phyloP scores from a whole-genome alignment of 2,329 filamentous ascomycete species.

The Diaporthe sp. region DNA sequence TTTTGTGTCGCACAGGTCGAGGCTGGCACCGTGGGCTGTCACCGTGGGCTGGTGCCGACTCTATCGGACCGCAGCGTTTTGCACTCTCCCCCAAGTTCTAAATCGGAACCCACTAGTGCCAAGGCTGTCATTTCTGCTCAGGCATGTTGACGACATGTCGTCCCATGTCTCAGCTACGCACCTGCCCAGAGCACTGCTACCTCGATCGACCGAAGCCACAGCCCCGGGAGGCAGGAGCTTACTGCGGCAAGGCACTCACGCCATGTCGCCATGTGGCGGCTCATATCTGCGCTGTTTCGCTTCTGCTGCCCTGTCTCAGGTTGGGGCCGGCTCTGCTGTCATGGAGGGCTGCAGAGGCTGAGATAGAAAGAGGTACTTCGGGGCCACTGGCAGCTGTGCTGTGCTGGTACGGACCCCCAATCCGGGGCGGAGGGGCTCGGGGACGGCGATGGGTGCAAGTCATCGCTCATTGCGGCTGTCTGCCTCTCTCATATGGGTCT shows the following conservation, averaged over 20 bases:
- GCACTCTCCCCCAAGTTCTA: not conserved
- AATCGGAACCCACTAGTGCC: slow-evolving; percentile 28
- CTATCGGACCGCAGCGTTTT: slow-evolving; percentile 1
- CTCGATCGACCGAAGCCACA: slow-evolving; percentile 11
- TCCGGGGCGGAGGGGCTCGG: not conserved
- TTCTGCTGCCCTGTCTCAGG: slow-evolving; percentile 18
- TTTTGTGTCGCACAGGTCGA: not conserved
- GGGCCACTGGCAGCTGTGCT: not conserved
- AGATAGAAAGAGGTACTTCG: not conserved
- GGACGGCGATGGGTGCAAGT: not conserved
- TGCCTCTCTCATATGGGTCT: not conserved
- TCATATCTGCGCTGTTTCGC: slow-evolving; percentile 14
- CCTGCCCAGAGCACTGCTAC: not conserved
- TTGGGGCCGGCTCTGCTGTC: slow-evolving; percentile 9
- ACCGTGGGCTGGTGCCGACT: slow-evolving; percentile 6
- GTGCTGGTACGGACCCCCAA: slow-evolving; percentile 6
- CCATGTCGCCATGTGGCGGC: slow-evolving; percentile 31
- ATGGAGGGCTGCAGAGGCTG: not conserved
- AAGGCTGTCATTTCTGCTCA: slow-evolving; percentile 17
- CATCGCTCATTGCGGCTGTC: not conserved
- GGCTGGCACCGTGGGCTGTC: not conserved
- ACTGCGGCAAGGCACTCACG: slow-evolving; percentile 22
- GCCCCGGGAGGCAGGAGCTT: slow-evolving; percentile 21
- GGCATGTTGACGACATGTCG: slow-evolving; percentile 8
- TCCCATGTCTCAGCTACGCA: slow-evolving; percentile 12